Conservation (phyloP, 768 basidiomycete species). For the Boletus insuetus region DNA sequence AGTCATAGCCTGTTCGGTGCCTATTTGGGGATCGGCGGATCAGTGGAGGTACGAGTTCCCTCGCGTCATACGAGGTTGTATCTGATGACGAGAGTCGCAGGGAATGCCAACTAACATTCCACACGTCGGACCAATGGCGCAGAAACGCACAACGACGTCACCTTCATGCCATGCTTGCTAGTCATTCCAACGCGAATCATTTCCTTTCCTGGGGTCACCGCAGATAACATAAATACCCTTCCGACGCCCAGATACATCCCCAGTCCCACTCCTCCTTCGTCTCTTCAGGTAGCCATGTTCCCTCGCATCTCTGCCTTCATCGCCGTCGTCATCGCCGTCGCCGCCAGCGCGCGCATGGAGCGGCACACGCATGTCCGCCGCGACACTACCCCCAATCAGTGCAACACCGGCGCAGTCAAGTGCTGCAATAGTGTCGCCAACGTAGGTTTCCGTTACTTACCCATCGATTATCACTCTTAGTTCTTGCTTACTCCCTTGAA, state of each 20-base stretch:
- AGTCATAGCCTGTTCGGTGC: no score
- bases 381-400: neutral
- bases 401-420: slow-evolving; percentile 17
- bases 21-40: no score
- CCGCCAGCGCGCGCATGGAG: slow-evolving; percentile 24
- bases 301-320: slow-evolving; percentile 18
- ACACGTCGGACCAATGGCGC: neutral
- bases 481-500: neutral
- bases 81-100: neutral
- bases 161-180: neutral
- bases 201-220: slow-evolving; percentile 12
- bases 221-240: slow-evolving; percentile 25
- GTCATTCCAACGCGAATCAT: neutral
- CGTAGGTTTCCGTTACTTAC: slow-evolving; percentile 11
- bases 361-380: slow-evolving; percentile 14
- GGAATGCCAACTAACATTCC: slow-evolving; percentile 8
- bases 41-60: no score
- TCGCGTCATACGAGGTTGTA: no score
- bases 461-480: neutral
- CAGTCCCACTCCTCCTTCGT: neutral
- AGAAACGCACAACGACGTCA: slow-evolving; percentile 12
- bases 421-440: slow-evolving; percentile 22
- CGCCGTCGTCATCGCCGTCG: slow-evolving; percentile 14
- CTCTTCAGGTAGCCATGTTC: slow-evolving; percentile 18
- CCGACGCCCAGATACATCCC: neutral